phyloP scores from a whole-genome alignment of 177 flowering plant species.

The Tripterygium wilfordii region DNA sequence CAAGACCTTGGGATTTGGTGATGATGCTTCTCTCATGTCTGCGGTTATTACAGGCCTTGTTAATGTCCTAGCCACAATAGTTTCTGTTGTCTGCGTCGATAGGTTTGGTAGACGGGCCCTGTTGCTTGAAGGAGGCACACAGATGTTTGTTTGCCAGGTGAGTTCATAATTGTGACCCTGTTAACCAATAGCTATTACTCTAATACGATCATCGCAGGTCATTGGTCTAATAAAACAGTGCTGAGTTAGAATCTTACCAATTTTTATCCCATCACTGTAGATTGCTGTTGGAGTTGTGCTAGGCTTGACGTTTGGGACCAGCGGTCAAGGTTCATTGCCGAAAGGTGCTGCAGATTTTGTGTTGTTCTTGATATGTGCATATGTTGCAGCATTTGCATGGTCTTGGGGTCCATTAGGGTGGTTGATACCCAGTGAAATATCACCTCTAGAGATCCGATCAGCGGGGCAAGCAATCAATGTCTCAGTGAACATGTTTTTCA shows the following conservation, averaged over 20 bases:
- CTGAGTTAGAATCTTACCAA: too few relatives aligned
- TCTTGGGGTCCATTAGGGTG: slow-evolving; percentile 8
- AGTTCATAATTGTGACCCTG: not conserved
- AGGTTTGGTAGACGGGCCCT: too few relatives aligned
- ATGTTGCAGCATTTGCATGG: slow-evolving; percentile 10
- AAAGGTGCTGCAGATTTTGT: not conserved
- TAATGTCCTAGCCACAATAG: too few relatives aligned
- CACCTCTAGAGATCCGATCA: slow-evolving; percentile 9
- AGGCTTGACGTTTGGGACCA: not conserved
- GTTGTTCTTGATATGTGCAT: slow-evolving; percentile 2
- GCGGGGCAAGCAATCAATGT: slow-evolving; percentile 18
- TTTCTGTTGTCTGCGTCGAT: too few relatives aligned
- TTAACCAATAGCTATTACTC: not conserved
- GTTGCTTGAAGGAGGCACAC: slow-evolving; percentile 8
- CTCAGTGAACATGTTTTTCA: slow-evolving; percentile 30
- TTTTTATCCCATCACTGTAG: not conserved
- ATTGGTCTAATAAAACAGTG: too few relatives aligned
- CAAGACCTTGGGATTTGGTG: too few relatives aligned
- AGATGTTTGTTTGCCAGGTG: slow-evolving; percentile 9
- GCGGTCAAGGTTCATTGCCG: not conserved
- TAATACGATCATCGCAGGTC: not conserved
- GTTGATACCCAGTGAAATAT: slow-evolving; percentile 6
- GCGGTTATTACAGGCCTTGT: too few relatives aligned
- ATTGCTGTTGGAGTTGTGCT: slow-evolving; percentile 1
- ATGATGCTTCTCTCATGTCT: too few relatives aligned